Evolutionary conservation across 1,284 basidiomycete genomes (phyloP).

Genomic region (Lignosus rhinocerotis): DNA sequence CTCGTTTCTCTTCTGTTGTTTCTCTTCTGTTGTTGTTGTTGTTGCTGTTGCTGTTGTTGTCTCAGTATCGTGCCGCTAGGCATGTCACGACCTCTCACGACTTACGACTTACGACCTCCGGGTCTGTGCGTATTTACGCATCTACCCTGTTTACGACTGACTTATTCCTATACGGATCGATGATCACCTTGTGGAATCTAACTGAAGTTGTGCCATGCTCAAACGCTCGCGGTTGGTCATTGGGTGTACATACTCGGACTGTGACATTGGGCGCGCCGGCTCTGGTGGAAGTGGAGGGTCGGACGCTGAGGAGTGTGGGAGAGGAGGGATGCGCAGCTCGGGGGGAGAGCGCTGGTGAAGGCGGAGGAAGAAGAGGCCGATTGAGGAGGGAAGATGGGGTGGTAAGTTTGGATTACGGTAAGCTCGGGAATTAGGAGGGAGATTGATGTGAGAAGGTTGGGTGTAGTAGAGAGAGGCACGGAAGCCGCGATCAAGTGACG

Average conservation of each 20-base stretch:
- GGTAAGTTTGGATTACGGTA: slow-evolving; percentile 15
- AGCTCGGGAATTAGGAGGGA: slow-evolving; percentile 3
- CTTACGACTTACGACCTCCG: slow-evolving; percentile 18
- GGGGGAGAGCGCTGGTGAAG: background rate
- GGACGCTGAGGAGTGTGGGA: slow-evolving; percentile 8
- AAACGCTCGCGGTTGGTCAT: background rate
- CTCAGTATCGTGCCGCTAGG: slow-evolving; percentile 18
- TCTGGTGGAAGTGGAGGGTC: background rate
- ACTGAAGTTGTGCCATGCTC: background rate
- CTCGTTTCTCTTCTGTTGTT: no score
- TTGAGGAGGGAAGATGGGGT: background rate
- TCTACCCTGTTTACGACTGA: slow-evolving; percentile 23
- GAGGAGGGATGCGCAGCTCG: slow-evolving; percentile 6
- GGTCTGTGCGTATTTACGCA: slow-evolving; percentile 18
- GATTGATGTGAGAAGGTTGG: slow-evolving; percentile 13
- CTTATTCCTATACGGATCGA: slow-evolving; percentile 27
- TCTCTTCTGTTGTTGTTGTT: slow-evolving; percentile 13
- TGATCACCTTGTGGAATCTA: slow-evolving; percentile 12
- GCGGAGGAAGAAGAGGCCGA: background rate
- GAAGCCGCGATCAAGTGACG: slow-evolving; percentile 27
- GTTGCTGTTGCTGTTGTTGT: slow-evolving; percentile 17
- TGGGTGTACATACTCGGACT: background rate
- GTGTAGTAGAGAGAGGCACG: background rate
- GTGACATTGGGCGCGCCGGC: background rate
- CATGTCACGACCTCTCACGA: slow-evolving; percentile 30